These are phyloP conservation scores for Phylloporus sp. DNA, from an alignment of 768 basidiomycete species.

Conservation along the genomic window DNA sequence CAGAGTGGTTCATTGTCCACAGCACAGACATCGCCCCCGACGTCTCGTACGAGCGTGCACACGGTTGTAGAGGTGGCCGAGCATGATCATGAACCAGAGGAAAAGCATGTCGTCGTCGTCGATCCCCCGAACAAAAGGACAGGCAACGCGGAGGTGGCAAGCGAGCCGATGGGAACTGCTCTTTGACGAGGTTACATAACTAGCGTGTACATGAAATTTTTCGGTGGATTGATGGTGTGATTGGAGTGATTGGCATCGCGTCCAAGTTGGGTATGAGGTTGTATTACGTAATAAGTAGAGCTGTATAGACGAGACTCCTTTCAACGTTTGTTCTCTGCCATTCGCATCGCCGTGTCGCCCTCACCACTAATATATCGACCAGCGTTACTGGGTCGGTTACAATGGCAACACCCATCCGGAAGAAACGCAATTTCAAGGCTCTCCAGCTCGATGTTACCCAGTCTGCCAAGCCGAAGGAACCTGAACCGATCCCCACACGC, in stretches of 20 bases:
- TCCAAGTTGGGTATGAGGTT: neutral
- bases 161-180: conserved; percentile 28
- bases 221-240: neutral
- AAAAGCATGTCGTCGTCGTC: conserved; percentile 6
- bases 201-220: neutral
- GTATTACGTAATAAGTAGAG: conserved; percentile 21
- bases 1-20: neutral
- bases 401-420: conserved; percentile 66
- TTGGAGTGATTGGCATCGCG: neutral
- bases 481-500: conserved; percentile 44
- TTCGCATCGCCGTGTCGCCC: conserved; percentile 11
- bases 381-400: conserved; percentile 7
- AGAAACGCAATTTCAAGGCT: conserved; percentile 90
- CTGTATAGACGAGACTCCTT: neutral
- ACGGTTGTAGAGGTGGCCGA: conserved; percentile 27
- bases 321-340: conserved; percentile 18
- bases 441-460: conserved; percentile 66
- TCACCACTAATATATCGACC: neutral
- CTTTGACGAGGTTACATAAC: conserved; percentile 16
- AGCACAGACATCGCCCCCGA: conserved; percentile 11
- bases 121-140: conserved; percentile 3
- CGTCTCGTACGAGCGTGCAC: conserved; percentile 15
- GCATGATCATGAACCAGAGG: conserved; percentile 16
- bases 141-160: conserved; percentile 12
- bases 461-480: conserved; percentile 37